Evolutionary conservation across 2,329 filamentous ascomycete species (phyloP).

Genomic region (Diaporthe eres): DNA sequence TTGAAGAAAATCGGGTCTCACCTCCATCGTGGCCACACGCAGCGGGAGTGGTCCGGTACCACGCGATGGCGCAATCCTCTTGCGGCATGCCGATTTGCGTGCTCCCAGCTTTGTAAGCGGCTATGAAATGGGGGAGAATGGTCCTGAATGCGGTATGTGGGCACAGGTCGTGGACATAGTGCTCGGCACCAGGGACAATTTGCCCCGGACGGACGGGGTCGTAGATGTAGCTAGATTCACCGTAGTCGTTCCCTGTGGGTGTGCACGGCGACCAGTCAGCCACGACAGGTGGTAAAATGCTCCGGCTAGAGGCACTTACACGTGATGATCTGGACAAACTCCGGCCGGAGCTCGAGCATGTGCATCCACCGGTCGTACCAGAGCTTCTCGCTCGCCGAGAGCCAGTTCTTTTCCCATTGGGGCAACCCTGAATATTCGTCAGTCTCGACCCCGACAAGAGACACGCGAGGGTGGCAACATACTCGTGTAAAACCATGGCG

Average conservation of each 20-base stretch:
- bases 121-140: conserved; percentile 64
- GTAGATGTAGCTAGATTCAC: conserved; percentile 71
- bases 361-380: conserved; percentile 72
- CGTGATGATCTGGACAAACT: conserved; percentile 68
- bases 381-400: conserved; percentile 67
- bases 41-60: conserved; percentile 59
- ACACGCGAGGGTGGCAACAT: conserved; percentile 58
- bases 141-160: conserved; percentile 64
- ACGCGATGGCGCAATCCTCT: conserved; percentile 55
- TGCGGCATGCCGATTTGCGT: conserved; percentile 47
- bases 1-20: conserved; percentile 45
- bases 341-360: conserved; percentile 62
- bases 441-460: conserved; percentile 62
- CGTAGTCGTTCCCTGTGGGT: conserved; percentile 67
- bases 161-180: conserved; percentile 59
- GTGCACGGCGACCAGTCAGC: not conserved
- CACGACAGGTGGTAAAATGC: conserved; percentile 1
- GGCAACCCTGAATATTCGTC: conserved; percentile 28
- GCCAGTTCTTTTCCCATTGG: conserved; percentile 65
- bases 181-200: conserved; percentile 62
- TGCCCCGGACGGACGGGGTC: conserved; percentile 57
- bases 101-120: conserved; percentile 62
- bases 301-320: conserved; percentile 52
- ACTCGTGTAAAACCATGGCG: conserved; percentile 58
- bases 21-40: conserved; percentile 53